These are phyloP conservation scores for Colletotrichum sublineola DNA, from an alignment of 2,329 filamentous ascomycete genomes.

Conservation along the genomic window DNA sequence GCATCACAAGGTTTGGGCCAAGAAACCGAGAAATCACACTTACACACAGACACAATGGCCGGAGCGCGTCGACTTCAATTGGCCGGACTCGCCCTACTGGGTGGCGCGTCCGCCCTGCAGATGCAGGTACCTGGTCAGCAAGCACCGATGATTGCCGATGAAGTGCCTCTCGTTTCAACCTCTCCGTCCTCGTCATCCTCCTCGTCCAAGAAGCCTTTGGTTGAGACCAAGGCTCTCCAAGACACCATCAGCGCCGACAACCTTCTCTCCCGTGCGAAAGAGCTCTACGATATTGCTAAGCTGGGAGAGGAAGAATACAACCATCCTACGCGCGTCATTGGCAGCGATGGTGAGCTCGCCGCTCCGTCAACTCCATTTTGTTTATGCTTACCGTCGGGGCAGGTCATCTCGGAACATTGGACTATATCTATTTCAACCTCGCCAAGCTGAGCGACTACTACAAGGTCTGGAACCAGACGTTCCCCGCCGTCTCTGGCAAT, in stretches of 20 bases:
- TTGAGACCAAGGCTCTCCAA: conserved; percentile 70
- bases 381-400: conserved; percentile 37
- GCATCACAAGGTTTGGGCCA: conserved; percentile 22
- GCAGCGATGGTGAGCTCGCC: conserved; percentile 66
- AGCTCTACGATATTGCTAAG: conserved; percentile 74
- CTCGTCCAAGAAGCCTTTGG: conserved; percentile 53
- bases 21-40: not conserved
- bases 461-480: conserved; percentile 71
- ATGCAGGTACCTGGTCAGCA: conserved; percentile 34
- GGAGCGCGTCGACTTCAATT: conserved; percentile 30
- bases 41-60: conserved; percentile 18
- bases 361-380: conserved; percentile 15
- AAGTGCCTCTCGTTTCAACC: conserved; percentile 15
- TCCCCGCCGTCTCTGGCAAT: conserved; percentile 72
- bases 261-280: conserved; percentile 70
- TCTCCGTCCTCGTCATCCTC: conserved; percentile 21
- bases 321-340: conserved; percentile 79
- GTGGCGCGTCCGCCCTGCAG: conserved; percentile 36
- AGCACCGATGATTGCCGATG: conserved; percentile 37
- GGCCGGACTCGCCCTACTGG: conserved; percentile 32
- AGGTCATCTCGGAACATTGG: conserved; percentile 75
- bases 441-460: conserved; percentile 72
- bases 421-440: conserved; percentile 71
- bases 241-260: conserved; percentile 66
- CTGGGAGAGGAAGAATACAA: conserved; percentile 71